phyloP scores from a whole-genome alignment of 768 basidiomycete species.

The Mycena chlorophos region DNA sequence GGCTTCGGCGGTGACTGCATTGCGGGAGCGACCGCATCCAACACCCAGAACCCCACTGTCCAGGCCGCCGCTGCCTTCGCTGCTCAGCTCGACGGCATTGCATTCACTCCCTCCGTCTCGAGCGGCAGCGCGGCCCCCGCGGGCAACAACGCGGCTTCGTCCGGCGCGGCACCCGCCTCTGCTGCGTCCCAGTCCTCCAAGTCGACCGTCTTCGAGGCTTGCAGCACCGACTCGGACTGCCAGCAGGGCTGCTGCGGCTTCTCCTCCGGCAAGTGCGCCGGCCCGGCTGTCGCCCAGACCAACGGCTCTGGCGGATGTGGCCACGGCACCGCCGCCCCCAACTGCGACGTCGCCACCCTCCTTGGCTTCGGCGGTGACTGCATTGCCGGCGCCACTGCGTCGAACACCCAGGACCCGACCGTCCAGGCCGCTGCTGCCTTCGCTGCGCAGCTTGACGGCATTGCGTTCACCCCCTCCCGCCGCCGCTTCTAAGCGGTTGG shows the following conservation, averaged over 20 bases:
- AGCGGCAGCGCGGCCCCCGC: neutral
- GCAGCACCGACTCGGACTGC: constrained; percentile 16
- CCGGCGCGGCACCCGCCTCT: constrained; percentile 2
- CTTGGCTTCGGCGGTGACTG: neutral
- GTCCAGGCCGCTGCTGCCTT: constrained; percentile 1
- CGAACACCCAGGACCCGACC: neutral
- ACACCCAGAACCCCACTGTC: neutral
- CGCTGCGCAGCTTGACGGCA: constrained; percentile 1
- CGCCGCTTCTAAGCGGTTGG: neutral
- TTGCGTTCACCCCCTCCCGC: constrained; percentile 1
- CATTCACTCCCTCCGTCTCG: neutral
- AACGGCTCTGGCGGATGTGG: constrained; percentile 23
- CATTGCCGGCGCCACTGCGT: neutral
- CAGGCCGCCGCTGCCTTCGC: neutral
- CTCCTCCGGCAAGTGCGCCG: constrained; percentile 23
- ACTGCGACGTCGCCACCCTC: constrained; percentile 17
- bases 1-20: neutral
- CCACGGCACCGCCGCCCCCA: constrained; percentile 20
- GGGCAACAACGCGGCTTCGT: neutral
- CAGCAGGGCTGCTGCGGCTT: constrained; percentile 21
- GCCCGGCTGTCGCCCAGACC: constrained; percentile 19
- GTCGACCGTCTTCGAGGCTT: constrained; percentile 6
- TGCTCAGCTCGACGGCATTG: neutral
- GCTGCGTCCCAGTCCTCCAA: constrained; percentile 14
- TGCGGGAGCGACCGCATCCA: neutral